Percentiles rank a stretch among this genome's conserved stretches.
phyloP scores from a whole-genome alignment of 2,329 filamentous ascomycete genomes.

The Apiospora aurea region DNA sequence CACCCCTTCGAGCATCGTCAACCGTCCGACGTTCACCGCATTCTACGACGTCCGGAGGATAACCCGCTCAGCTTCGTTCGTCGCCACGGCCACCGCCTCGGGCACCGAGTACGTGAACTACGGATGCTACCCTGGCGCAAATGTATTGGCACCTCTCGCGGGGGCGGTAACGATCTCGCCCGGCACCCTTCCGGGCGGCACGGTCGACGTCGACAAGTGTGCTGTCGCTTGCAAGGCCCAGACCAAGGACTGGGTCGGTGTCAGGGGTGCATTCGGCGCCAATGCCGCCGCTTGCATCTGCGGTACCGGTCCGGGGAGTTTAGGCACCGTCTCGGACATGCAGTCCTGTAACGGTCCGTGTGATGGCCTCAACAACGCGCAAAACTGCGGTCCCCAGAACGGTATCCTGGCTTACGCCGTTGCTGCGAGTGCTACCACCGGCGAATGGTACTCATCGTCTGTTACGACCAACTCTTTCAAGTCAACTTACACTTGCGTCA shows the following conservation, averaged over 20 bases:
- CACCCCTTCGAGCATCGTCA: neutral
- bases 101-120: neutral
- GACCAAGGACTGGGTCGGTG: neutral
- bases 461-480: neutral
- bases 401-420: neutral
- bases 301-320: neutral
- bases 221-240: neutral
- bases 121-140: neutral
- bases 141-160: neutral
- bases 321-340: neutral
- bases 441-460: neutral
- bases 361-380: constrained; percentile 20
- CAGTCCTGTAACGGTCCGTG: neutral
- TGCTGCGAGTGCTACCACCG: neutral
- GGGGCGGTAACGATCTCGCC: neutral
- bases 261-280: neutral
- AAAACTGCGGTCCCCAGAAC: neutral
- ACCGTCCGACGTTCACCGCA: neutral
- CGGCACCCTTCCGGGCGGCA: neutral
- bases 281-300: neutral
- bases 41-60: neutral
- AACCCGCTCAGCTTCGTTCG: neutral
- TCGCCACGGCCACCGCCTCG: neutral
- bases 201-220: neutral
- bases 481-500: neutral